Conservation (phyloP, 257 asterid genomes). For the Solanum peruvianum region DNA sequence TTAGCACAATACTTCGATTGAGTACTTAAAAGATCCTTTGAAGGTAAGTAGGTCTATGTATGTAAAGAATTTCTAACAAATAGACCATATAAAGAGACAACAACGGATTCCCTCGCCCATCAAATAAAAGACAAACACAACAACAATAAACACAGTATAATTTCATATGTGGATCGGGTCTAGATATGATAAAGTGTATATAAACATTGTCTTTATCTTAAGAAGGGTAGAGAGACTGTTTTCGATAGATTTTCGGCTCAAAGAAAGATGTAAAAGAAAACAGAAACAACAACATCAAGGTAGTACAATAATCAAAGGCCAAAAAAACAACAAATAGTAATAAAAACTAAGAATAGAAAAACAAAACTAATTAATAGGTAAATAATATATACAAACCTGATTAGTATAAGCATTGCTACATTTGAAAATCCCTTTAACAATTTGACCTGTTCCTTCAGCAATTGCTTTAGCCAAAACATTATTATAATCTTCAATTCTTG, state of each 20-base stretch:
- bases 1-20: background rate
- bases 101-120: background rate
- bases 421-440: conserved; percentile 65
- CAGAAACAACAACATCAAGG: background rate
- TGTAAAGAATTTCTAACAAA: background rate
- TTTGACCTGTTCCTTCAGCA: conserved; percentile 74
- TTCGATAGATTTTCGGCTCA: background rate
- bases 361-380: background rate
- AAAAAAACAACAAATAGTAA: background rate
- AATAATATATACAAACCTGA: conserved; percentile 21
- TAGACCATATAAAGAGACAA: background rate
- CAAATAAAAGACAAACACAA: background rate
- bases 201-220: background rate
- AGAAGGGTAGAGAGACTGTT: background rate
- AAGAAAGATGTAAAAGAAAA: background rate
- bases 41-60: background rate
- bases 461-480: conserved; percentile 64
- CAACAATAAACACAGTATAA: background rate
- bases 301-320: no score
- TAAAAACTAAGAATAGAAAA: background rate
- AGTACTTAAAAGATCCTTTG: background rate
- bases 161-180: background rate
- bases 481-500: conserved; percentile 58
- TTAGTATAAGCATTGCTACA: conserved; percentile 66
- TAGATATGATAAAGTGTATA: background rate